phyloP scores from a whole-genome alignment of 495 filamentous ascomycete species.

The Hypoxylon intermedium region DNA sequence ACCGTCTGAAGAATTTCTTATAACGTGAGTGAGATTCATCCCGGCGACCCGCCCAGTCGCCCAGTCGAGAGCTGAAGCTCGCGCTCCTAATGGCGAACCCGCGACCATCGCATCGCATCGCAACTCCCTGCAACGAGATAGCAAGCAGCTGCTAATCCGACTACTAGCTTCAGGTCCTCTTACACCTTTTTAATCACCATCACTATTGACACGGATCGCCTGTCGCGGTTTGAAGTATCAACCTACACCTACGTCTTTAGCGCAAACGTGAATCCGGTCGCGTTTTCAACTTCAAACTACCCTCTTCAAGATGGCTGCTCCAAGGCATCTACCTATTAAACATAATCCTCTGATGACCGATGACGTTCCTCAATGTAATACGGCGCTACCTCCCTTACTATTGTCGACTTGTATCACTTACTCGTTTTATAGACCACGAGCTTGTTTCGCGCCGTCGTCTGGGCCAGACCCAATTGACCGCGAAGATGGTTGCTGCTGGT shows the following conservation, averaged over 20 bases:
- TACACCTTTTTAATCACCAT: conserved; percentile 28
- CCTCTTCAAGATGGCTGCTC: conserved; percentile 61
- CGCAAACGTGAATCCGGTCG: conserved; percentile 36
- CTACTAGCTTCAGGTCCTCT: conserved; percentile 28
- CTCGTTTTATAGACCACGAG: conserved; percentile 70
- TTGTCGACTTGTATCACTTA: conserved; percentile 31
- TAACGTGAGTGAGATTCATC: conserved; percentile 46
- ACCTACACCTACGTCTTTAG: conserved; percentile 4
- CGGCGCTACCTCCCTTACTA: neutral
- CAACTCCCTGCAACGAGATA: conserved; percentile 28
- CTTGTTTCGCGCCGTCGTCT: conserved; percentile 85
- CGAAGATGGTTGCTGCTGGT: conserved; percentile 72
- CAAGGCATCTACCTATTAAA: conserved; percentile 69
- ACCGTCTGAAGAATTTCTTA: conserved; percentile 19
- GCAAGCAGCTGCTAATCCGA: conserved; percentile 43
- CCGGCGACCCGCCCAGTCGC: conserved; percentile 39
- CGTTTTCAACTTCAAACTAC: conserved; percentile 24
- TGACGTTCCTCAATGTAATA: conserved; percentile 69
- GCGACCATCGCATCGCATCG: conserved; percentile 25
- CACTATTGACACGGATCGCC: conserved; percentile 3
- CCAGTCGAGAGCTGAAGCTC: conserved; percentile 26
- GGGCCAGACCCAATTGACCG: conserved; percentile 86
- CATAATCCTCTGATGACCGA: conserved; percentile 80
- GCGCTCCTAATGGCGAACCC: conserved; percentile 13
- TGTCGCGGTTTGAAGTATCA: conserved; percentile 10